Evolutionary conservation across 441 rosid species (phyloP).

Genomic region (Omphalea diandra): DNA sequence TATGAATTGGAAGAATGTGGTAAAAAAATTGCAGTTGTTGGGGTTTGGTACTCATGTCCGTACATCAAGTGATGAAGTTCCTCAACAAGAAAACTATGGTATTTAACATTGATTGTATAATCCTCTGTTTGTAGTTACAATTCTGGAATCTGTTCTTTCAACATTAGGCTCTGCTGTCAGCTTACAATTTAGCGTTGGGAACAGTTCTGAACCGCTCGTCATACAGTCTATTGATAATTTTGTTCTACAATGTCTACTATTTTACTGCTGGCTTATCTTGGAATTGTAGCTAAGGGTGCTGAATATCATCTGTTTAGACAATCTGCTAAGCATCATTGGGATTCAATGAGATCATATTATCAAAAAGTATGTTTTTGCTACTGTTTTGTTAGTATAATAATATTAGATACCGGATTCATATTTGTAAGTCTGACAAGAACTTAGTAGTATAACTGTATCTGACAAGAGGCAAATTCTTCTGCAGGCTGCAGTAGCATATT

Average conservation of each 20-base stretch:
- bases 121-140: conserved; percentile 14
- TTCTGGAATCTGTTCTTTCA: background rate
- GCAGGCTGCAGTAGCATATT: conserved; percentile 82
- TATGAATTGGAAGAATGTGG: conserved; percentile 85
- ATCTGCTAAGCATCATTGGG: conserved; percentile 71
- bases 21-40: conserved; percentile 74
- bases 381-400: conserved; percentile 1
- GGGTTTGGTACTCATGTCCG: conserved; percentile 47
- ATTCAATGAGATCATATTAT: conserved; percentile 54
- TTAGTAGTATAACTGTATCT: background rate
- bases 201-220: conserved; percentile 14
- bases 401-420: background rate
- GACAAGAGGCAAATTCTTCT: too few relatives aligned
- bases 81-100: conserved; percentile 49
- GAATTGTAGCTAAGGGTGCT: conserved; percentile 59
- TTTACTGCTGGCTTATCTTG: conserved; percentile 23
- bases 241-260: conserved; percentile 10
- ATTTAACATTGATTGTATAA: conserved; percentile 29
- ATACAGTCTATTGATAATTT: background rate
- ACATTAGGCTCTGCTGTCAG: conserved; percentile 21
- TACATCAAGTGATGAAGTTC: conserved; percentile 41
- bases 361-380: conserved; percentile 50
- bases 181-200: conserved; percentile 27
- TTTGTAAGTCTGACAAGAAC: background rate
- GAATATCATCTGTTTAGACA: conserved; percentile 61